Conservation (phyloP, 306 rosid genomes). For the Prinsepia uniflora region DNA sequence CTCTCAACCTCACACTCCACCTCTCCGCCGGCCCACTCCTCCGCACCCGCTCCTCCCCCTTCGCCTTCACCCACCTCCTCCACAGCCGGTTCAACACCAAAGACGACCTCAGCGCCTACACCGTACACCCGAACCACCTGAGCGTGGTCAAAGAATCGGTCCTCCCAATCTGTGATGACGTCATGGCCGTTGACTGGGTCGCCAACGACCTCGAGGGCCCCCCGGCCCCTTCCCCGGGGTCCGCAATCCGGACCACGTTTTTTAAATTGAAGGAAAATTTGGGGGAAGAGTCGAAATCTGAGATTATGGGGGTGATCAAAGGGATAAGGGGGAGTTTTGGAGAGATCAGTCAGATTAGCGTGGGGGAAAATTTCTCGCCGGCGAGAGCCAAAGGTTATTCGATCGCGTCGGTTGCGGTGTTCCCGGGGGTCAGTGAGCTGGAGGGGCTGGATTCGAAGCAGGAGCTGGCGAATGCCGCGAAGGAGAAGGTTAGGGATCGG, state of each 20-base stretch:
- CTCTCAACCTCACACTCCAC: constrained; percentile 60
- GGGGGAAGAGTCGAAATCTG: constrained; percentile 26
- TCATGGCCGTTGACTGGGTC: constrained; percentile 94
- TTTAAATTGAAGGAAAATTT: constrained; percentile 64
- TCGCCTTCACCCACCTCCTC: constrained; percentile 74
- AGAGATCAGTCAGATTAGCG: constrained; percentile 45
- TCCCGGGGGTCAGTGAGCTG: constrained; percentile 39
- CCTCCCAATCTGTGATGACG: constrained; percentile 66
- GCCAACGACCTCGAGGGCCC: constrained; percentile 28
- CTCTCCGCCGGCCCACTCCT: constrained; percentile 63
- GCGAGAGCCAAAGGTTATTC: constrained; percentile 84
- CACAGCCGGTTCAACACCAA: constrained; percentile 73
- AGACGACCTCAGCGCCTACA: constrained; percentile 49
- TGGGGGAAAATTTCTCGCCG: constrained; percentile 82
- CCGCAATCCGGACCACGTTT: constrained; percentile 55
- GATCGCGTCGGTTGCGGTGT: constrained; percentile 67
- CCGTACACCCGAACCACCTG: constrained; percentile 62
- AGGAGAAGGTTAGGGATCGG: constrained; percentile 67
- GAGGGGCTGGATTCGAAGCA: constrained; percentile 49
- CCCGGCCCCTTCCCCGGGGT: constrained; percentile 37
- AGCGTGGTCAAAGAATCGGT: constrained; percentile 57
- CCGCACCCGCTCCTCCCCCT: constrained; percentile 55
- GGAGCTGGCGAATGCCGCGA: constrained; percentile 45
- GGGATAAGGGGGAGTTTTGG: constrained; percentile 48
- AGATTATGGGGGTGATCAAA: constrained; percentile 52